Conservation (phyloP, 257 asterid genomes). For the Datura wrightii region DNA sequence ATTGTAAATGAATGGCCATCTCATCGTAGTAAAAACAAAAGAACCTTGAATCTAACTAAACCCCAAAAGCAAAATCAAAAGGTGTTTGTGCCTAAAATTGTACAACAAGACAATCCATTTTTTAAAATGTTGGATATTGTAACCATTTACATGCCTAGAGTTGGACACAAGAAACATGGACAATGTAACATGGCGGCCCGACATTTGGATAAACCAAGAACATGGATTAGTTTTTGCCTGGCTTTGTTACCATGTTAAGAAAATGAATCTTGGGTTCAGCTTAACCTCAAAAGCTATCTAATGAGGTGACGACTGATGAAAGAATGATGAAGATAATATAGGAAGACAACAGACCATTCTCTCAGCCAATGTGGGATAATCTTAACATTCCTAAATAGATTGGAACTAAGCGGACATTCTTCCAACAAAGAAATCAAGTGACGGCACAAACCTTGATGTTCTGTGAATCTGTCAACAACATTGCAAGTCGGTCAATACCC, state of each 20-base stretch:
- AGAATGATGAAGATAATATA: neutral
- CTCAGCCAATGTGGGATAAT: neutral
- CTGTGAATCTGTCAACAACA: slow-evolving; percentile 92
- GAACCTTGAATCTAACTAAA: neutral
- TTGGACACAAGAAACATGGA: neutral
- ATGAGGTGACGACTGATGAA: neutral
- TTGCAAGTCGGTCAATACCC: slow-evolving; percentile 86
- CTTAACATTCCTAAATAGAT: neutral
- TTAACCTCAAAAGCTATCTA: neutral
- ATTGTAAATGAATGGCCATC: neutral
- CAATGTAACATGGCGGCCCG: neutral
- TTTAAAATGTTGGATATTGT: neutral
- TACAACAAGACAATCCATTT: neutral
- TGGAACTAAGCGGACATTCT: neutral
- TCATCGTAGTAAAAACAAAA: neutral
- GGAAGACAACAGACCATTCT: neutral
- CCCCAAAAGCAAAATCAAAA: neutral
- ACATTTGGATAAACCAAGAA: slow-evolving; percentile 2
- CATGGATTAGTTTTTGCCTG: neutral
- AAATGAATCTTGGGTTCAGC: neutral
- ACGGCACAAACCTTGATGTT: slow-evolving; percentile 71
- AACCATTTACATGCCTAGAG: neutral
- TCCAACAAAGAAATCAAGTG: neutral
- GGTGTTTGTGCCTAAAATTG: neutral
- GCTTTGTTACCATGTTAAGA: neutral